phyloP scores from a whole-genome alignment of 768 basidiomycete species.

The Amanita exitialis region DNA sequence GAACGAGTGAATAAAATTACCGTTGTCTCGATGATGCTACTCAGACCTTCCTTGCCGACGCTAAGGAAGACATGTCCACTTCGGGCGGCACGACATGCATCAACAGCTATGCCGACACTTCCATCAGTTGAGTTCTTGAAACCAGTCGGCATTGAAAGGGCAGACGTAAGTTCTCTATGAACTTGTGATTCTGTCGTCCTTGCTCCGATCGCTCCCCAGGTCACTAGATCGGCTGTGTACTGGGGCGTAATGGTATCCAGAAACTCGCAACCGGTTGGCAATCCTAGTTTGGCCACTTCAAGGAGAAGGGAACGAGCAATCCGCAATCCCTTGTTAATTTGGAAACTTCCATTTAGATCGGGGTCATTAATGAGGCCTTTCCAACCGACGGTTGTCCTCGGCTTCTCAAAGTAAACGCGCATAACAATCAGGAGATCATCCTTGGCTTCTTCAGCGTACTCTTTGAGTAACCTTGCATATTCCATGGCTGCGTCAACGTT shows the following conservation, averaged over 20 bases:
- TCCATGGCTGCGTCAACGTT: constrained; percentile 78
- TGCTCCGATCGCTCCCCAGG: constrained; percentile 96
- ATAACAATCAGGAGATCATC: constrained; percentile 92
- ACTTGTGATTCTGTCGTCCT: constrained; percentile 91
- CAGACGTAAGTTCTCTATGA: constrained; percentile 80
- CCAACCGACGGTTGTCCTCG: constrained; percentile 95
- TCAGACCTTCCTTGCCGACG: constrained; percentile 94
- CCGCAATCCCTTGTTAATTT: constrained; percentile 94
- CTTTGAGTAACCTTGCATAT: constrained; percentile 72
- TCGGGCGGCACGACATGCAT: constrained; percentile 89
- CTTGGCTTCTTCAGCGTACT: constrained; percentile 70
- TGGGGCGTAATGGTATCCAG: constrained; percentile 61
- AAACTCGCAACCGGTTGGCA: constrained; percentile 97
- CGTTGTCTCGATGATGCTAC: constrained; percentile 91
- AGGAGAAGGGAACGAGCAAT: constrained; percentile 80
- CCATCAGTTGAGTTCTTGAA: constrained; percentile 99
- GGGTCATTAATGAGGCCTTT: constrained; percentile 99
- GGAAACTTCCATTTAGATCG: constrained; percentile 85
- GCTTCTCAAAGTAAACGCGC: constrained; percentile 98
- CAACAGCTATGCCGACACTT: constrained; percentile 81
- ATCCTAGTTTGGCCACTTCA: constrained; percentile 81
- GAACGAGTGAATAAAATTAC: constrained; percentile 21
- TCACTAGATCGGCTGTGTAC: constrained; percentile 82
- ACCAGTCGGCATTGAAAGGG: constrained; percentile 91
- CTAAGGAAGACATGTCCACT: constrained; percentile 91